Percentiles rank a stretch among this genome's conserved stretches.
These are phyloP conservation scores for Thinopyrum obtusiflorum DNA, from an alignment of 202 grass and related monocot species.

Conservation along the genomic window DNA sequence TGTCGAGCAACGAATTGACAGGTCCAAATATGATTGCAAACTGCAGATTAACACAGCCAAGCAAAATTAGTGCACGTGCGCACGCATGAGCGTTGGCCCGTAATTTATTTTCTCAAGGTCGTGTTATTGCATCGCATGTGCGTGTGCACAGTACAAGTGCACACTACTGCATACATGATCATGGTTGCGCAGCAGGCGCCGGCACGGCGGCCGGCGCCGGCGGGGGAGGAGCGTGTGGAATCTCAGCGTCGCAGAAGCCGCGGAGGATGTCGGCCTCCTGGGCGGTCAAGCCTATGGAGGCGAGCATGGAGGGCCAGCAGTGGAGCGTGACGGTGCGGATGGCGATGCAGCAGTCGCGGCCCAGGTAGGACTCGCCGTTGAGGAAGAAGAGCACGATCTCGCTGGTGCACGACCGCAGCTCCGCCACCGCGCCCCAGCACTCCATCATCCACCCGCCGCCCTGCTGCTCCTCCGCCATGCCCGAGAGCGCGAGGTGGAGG, in stretches of 20 bases:
- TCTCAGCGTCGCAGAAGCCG: constrained; percentile 69
- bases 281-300: constrained; percentile 59
- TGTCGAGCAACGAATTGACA: too few species aligned
- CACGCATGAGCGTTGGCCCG: background rate
- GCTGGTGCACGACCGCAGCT: constrained; percentile 62
- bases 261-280: constrained; percentile 68
- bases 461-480: background rate
- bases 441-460: constrained; percentile 37
- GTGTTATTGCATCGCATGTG: background rate
- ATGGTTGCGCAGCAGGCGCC: background rate
- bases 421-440: constrained; percentile 69
- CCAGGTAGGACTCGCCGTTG: constrained; percentile 85
- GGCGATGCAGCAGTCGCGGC: constrained; percentile 70
- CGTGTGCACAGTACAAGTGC: background rate
- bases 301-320: constrained; percentile 80
- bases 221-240: background rate
- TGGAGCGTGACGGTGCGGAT: constrained; percentile 66
- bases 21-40: too few species aligned
- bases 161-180: background rate
- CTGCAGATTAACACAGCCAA: background rate
- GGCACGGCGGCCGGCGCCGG: constrained; percentile 2
- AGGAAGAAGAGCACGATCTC: constrained; percentile 92
- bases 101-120: background rate
- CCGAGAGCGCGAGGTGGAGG: background rate
- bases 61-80: background rate